Evolutionary conservation across 2,329 filamentous ascomycete species (phyloP), one percentile per base, ranked within the genome.

Genomic region (Aureobasidium namibiae): DNA sequence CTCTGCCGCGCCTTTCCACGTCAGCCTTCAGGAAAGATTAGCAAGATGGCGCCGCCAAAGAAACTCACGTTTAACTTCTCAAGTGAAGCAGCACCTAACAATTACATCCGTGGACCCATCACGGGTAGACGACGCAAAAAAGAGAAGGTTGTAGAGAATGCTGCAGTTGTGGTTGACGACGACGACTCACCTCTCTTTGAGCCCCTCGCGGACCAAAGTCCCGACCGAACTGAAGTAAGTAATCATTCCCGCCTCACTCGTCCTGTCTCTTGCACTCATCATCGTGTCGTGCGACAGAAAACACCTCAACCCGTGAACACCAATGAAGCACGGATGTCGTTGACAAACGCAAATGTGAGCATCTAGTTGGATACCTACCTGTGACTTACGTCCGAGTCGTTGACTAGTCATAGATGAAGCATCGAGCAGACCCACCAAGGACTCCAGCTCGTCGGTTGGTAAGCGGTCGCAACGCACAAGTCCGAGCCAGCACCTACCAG

Each of bases 161-260:
- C 18, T 3, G 21, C 29, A 5, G 21, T n/a, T 23, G 53, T 41
- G 18, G 7, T 31, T 16, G 44, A 59, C 8, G 33, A 33, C 21
- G 36, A 50, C 33, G 5, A 21, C 3, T 59, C 56, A 23, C 56
- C 56, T 49, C 56, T 59, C n/a, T 59, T 59, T 36, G 56, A 36
- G 34, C 56, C 42, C 33, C 33, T 38, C 23, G 14, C 13, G 13
- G 41, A 44, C 6, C 1, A 24, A 9, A 38, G 29, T 29, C 34
- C 41, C 23, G 38, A 36, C 29, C 29, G 16, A 24, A 46, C 21
- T 34, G 26, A 54, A 26, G 50, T 54, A 33, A 23, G 29, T 21
- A 18, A 29, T 6, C 23, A 39, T 29, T 34, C 34, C 34, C 16
- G 14, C 21, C 53, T 29, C 7, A 2, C 18, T 3, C 23, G 14